Evolutionary conservation across 306 rosid species (phyloP), one percentile per base, ranked within the genome.

Genomic region (Begonia peltatifolia): DNA sequence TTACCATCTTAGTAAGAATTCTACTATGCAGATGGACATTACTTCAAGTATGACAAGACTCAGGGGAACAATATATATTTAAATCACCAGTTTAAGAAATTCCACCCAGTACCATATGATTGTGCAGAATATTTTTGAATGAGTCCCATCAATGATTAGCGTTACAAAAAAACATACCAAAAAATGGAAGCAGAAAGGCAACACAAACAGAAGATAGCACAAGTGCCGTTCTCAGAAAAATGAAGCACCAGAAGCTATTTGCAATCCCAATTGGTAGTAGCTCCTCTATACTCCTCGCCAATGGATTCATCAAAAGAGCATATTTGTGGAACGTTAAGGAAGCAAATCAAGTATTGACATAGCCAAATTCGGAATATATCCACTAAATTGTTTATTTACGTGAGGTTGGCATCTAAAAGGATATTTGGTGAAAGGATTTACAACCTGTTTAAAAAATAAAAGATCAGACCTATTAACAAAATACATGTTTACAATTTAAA

Each of bases 241-340:
- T 20, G 71, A 60, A 79, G 52, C 83, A 74, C 87, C 87, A 72
- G 46, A 38, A 15, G 58, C 62, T 84, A 50, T 50, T 71, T 60
- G 92, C 43, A 68, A 83, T 63, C 49, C 59, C 36, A 14, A 55
- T 17, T 0, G 94, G 87, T 15, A 83, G 75, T 73, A 87, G 77
- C 79, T 87, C 96, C 68, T 87, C 96, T 12, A 81, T 44, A 67
- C 85, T 65, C 74, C 84, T 81, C 71, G 87, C 87, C 66, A 87
- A 60, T 2, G 94, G 94, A 65, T 87, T 87, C 87, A 87, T 78
- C 71, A 74, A 25, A 63, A 87, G 70, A 10, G 92, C 85, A 87
- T 74, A 87, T 59, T 58, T 87, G 72, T 64, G 65, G 47, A 66
- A 41, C 44, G 59, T 77, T 68, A 87, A 79, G 76, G 82, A 80